A percentile compares a stretch with the other conserved stretches of the same genome.
Evolutionary conservation across 2,329 filamentous ascomycete genomes (phyloP).

Genomic region (Pyrenophora tritici-repentis): DNA sequence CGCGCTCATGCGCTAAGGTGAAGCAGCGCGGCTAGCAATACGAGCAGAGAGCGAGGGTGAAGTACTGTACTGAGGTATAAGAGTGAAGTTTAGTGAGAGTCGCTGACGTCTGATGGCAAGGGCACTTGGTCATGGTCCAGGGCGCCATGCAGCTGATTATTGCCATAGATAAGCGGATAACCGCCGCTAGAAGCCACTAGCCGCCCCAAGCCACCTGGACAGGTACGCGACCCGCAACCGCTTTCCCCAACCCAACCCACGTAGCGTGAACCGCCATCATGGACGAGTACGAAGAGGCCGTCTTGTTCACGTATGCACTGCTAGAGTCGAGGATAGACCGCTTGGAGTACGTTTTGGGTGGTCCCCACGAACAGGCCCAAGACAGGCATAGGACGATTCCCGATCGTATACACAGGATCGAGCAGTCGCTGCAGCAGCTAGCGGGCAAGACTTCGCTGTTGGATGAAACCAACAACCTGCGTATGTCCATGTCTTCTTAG

Average conservation of each 20-base stretch:
- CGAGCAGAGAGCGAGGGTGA: not conserved
- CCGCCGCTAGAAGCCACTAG: constrained; percentile 23
- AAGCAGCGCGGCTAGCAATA: not conserved
- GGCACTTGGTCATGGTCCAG: not conserved
- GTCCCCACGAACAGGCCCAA: constrained; percentile 26
- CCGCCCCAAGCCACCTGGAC: constrained; percentile 1
- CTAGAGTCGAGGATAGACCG: constrained; percentile 54
- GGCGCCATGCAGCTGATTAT: constrained; percentile 4
- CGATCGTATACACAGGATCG: constrained; percentile 46
- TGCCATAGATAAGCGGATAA: constrained; percentile 10
- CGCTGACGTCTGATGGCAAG: constrained; percentile 15
- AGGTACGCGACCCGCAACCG: constrained; percentile 25
- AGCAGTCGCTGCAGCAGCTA: constrained; percentile 47
- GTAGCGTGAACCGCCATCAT: constrained; percentile 23
- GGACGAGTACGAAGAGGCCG: constrained; percentile 48
- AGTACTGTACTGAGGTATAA: not conserved
- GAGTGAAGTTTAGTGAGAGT: constrained; percentile 7
- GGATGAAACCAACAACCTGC: constrained; percentile 48
- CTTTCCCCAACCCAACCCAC: constrained; percentile 16
- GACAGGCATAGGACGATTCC: constrained; percentile 36
- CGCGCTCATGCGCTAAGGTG: constrained; percentile 33
- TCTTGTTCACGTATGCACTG: constrained; percentile 50
- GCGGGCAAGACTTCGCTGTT: constrained; percentile 48
- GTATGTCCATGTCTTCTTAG: constrained; percentile 17
- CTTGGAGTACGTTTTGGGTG: constrained; percentile 51